phyloP scores from a whole-genome alignment of 192 early-diverging fungal genomes.

The Coemansia sp. region DNA sequence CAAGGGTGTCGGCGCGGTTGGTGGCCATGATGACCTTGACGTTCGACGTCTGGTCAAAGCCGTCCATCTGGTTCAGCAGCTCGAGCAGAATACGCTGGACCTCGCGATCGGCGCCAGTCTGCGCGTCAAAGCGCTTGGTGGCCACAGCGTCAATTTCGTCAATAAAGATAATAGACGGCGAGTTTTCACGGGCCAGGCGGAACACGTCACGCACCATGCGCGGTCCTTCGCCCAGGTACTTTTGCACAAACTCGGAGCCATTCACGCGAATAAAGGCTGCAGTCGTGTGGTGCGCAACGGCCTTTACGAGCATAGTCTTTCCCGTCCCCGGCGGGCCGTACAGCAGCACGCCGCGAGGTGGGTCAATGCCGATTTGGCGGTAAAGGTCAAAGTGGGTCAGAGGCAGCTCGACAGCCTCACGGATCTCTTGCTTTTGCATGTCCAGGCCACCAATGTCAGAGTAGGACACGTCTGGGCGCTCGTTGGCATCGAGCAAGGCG shows the following conservation, averaged over 20 bases:
- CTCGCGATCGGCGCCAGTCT: constrained; percentile 93
- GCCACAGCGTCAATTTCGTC: constrained; percentile 99
- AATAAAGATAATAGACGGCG: constrained; percentile 98
- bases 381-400: constrained; percentile 97
- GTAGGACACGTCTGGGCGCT: constrained; percentile 98
- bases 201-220: constrained; percentile 98
- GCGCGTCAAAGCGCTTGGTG: constrained; percentile 96
- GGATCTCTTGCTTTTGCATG: constrained; percentile 97
- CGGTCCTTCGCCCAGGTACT: constrained; percentile 98
- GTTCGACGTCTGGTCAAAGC: constrained; percentile 93
- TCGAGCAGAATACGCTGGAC: constrained; percentile 98
- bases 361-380: constrained; percentile 98
- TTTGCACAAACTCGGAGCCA: constrained; percentile 99
- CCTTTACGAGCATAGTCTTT: constrained; percentile 96
- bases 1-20: constrained; percentile 93
- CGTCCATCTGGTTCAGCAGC: constrained; percentile 96
- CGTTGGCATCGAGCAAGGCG: constrained; percentile 77
- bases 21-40: constrained; percentile 99
- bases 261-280: constrained; percentile 97
- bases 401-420: constrained; percentile 96
- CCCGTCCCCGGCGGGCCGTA: constrained; percentile 95
- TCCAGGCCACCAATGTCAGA: constrained; percentile 97
- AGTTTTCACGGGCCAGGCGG: constrained; percentile 93
- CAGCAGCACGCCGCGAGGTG: constrained; percentile 95
- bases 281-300: constrained; percentile 97